These are phyloP conservation scores for Trichoderma polysporum DNA, from an alignment of 2,329 filamentous ascomycete species.

Conservation along the genomic window DNA sequence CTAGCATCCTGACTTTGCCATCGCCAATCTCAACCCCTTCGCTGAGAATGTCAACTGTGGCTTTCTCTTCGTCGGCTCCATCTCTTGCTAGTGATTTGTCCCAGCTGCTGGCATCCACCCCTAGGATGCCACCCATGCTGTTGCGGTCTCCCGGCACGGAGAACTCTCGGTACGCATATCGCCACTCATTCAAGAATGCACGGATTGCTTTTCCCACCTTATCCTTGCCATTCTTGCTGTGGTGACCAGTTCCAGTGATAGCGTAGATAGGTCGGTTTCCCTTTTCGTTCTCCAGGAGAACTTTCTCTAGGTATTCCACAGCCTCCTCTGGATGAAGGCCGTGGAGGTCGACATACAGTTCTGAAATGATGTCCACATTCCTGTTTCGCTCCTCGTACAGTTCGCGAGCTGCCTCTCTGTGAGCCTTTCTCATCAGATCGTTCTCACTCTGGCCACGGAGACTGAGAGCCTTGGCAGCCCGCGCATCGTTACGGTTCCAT, in stretches of 20 bases:
- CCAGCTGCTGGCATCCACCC: conserved; percentile 66
- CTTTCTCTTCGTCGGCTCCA: conserved; percentile 41
- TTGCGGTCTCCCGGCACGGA: conserved; percentile 90
- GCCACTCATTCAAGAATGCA: conserved; percentile 89
- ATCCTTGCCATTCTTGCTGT: conserved; percentile 98
- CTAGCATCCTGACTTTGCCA: conserved; percentile 64
- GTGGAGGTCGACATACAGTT: conserved; percentile 94
- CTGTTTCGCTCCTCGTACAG: conserved; percentile 94
- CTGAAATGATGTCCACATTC: conserved; percentile 55
- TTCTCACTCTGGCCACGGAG: conserved; percentile 95
- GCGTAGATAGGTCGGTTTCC: conserved; percentile 81
- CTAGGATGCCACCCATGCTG: conserved; percentile 73
- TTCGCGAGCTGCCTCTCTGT: conserved; percentile 87
- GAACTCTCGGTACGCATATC: conserved; percentile 94
- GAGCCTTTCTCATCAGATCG: conserved; percentile 93
- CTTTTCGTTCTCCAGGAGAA: conserved; percentile 77
- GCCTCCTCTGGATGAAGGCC: conserved; percentile 99
- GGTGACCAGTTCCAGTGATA: conserved; percentile 94
- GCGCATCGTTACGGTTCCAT: conserved; percentile 96
- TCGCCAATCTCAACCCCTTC: conserved; percentile 68
- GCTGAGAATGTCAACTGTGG: conserved; percentile 58
- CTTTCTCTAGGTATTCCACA: conserved; percentile 86
- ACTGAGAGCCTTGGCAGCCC: conserved; percentile 91
- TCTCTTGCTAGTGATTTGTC: conserved; percentile 60
- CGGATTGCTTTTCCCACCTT: conserved; percentile 95